A percentile compares a stretch with the other conserved stretches of the same genome.
phyloP scores from a whole-genome alignment of 805 yeast species.

The Zygoascus biomembranicola region DNA sequence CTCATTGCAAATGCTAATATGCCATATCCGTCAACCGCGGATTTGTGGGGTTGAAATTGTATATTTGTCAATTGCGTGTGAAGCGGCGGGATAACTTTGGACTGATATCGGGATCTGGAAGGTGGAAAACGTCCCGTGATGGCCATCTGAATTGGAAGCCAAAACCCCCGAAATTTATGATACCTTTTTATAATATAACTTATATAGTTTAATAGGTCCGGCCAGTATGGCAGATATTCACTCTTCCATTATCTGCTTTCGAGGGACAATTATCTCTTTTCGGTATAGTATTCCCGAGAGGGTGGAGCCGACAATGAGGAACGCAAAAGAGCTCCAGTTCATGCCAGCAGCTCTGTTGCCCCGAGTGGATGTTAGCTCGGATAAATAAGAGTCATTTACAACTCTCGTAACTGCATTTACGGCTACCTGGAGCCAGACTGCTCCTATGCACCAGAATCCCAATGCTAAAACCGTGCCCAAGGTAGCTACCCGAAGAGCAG shows the following conservation, averaged over 20 bases:
- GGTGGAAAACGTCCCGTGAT: too few relatives aligned
- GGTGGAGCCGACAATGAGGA: conserved; percentile 8
- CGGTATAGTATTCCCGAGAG: neutral
- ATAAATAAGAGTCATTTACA: conserved; percentile 13
- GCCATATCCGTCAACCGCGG: too few relatives aligned
- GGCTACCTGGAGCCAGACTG: conserved; percentile 21
- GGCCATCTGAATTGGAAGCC: neutral
- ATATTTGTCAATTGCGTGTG: too few relatives aligned
- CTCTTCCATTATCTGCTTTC: neutral
- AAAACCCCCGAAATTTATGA: neutral
- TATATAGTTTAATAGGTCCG: too few relatives aligned
- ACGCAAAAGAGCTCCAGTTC: conserved; percentile 18
- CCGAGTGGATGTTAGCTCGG: conserved; percentile 7
- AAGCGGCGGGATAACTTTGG: too few relatives aligned
- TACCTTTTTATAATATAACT: too few relatives aligned
- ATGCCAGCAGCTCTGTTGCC: conserved; percentile 18
- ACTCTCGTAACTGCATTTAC: conserved; percentile 9
- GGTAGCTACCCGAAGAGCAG: neutral
- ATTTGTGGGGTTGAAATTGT: too few relatives aligned
- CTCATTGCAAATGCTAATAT: conserved; percentile 13
- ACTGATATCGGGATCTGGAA: too few relatives aligned
- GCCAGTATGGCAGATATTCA: too few relatives aligned
- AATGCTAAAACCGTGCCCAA: conserved; percentile 7
- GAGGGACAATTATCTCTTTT: neutral
- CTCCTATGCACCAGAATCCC: conserved; percentile 16